Evolutionary conservation across 257 asterid species (phyloP), one percentile per base, ranked within the genome.

Genomic region (Echium plantagineum): DNA sequence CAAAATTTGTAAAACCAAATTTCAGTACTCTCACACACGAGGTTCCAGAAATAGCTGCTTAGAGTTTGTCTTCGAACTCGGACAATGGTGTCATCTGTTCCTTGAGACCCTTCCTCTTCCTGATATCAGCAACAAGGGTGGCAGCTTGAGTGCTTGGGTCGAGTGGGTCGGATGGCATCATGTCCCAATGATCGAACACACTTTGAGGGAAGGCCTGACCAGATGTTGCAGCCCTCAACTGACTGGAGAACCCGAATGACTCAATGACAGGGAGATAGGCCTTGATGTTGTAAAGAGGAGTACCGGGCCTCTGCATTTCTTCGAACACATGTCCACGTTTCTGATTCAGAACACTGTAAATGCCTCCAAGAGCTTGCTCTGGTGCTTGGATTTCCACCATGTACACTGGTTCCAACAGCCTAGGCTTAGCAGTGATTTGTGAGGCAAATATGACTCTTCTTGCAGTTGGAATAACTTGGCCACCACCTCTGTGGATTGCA

Each of bases 401-500:
- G 69, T 76, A 76, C 3, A 76, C 75, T 0, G 78, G 81, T 16
- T 76, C 81, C 66, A 76, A 65, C 15, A 76, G 75, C 1, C 81
- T 69, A 19, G 78, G 81, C 70, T 72, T 76, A 18, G 81, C 81
- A 31, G 81, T 76, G 48, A 76, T 35, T 57, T 76, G 78, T 10
- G 81, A 66, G 19, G 81, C 81, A 56, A 72, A 76, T 42, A 76
- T 72, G 52, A 76, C 81, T 30, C 75, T 76, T 61, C 81, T 72
- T 35, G 46, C 46, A 7, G 46, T 35, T 35, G 46, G 46, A 35
- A 35, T 35, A 35, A 35, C 46, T 9, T 35, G 46, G 12, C 46
- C 46, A 30, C 81, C 81, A 63, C 81, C 81, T 55, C 81, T 72
- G 71, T 76, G 81, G 48, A 76, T 76, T 20, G 81, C 78, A 66